Evolutionary conservation across 225 moss, liverwort and hornwort species (phyloP).

Genomic region (Lunularia cruciata): DNA sequence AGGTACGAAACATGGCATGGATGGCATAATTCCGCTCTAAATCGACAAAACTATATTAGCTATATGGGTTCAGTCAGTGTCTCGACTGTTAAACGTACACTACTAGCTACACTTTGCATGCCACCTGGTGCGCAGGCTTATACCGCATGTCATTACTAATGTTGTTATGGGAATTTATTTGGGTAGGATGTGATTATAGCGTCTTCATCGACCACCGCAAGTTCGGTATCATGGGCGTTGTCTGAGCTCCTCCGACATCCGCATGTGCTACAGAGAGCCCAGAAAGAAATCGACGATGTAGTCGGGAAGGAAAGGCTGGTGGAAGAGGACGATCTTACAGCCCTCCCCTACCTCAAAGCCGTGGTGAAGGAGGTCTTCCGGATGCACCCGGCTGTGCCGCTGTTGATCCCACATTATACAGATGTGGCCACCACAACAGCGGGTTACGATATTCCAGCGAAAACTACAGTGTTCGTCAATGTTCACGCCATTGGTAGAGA

Average conservation of each 20-base stretch:
- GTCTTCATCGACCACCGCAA: background rate
- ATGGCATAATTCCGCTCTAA: too few species aligned
- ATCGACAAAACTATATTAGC: too few species aligned
- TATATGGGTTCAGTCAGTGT: too few species aligned
- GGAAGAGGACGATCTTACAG: constrained; percentile 5
- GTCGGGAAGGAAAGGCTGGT: constrained; percentile 24
- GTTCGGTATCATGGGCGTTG: constrained; percentile 10
- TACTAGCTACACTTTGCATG: too few species aligned
- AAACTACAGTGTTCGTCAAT: constrained; percentile 7
- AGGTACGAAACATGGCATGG: too few species aligned
- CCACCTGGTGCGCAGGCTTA: too few species aligned
- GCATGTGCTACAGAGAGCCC: constrained; percentile 8
- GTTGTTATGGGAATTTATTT: too few species aligned
- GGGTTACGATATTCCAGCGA: constrained; percentile 12
- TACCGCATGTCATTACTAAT: too few species aligned
- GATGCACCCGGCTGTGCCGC: constrained; percentile 17
- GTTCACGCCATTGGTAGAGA: constrained; percentile 9
- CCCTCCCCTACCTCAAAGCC: constrained; percentile 2
- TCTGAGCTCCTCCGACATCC: constrained; percentile 24
- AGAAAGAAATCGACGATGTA: constrained; percentile 22
- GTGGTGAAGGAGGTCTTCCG: constrained; percentile 21
- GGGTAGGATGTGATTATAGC: background rate
- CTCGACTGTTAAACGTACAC: too few species aligned
- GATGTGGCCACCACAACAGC: constrained; percentile 3
- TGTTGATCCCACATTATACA: constrained; percentile 17